Conservation (phyloP, 2,329 filamentous ascomycete genomes). For the Xylaria sp. region DNA sequence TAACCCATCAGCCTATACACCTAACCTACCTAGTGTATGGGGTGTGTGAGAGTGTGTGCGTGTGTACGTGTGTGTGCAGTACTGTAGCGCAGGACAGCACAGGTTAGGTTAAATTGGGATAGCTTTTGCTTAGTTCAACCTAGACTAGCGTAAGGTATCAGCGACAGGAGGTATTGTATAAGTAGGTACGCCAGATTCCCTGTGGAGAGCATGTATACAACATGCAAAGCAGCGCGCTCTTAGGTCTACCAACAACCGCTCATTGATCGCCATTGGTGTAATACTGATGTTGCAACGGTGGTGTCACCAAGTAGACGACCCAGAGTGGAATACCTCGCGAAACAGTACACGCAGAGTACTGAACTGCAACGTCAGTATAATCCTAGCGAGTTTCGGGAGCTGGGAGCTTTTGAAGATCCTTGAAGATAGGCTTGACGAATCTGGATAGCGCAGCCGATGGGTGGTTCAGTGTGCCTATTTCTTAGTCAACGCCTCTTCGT, state of each 20-base stretch:
- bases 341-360: too few species aligned
- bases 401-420: neutral
- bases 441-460: constrained; percentile 10
- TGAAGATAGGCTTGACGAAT: constrained; percentile 4
- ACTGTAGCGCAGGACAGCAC: neutral
- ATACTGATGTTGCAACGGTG: neutral
- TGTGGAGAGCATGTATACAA: neutral
- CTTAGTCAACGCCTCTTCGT: neutral
- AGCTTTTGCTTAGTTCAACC: neutral
- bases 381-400: neutral
- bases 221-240: neutral
- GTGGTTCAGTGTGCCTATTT: neutral
- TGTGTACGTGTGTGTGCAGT: too few species aligned
- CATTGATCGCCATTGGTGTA: neutral
- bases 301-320: neutral
- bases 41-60: too few species aligned
- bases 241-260: neutral
- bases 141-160: too few species aligned
- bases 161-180: neutral
- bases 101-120: constrained; percentile 11
- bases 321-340: too few species aligned
- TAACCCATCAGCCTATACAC: too few species aligned
- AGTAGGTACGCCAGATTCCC: neutral
- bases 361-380: neutral
- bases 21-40: too few species aligned